Base-by-base conservation (phyloP, 768 basidiomycete species). In the Mrakia gelida region DNA sequence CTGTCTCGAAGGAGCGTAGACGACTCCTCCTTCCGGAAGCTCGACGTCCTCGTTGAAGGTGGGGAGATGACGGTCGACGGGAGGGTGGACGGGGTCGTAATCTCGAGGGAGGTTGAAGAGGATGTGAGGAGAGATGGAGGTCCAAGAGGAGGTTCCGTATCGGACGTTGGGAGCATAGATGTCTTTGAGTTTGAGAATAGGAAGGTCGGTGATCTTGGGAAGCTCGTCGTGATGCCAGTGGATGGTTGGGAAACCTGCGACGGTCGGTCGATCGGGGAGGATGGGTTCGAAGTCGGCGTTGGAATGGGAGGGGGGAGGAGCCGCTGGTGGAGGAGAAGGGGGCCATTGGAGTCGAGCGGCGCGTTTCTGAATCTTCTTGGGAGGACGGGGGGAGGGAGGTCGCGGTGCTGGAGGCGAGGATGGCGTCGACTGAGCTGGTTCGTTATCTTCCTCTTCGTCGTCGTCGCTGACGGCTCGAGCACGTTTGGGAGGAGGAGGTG, bases 51-150 rank as follows among this genome's bases (percentile, higher is more conserved):
- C 67, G 32, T 23, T 34, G 21, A 43, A 34, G 41, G 43, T 3
- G 9, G 38, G 21, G 7, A 5, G 16, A 21, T 15, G 34, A 18
- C 23, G 26, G 23, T 38, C 67, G 34, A 45, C 1, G 21, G 67
- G 9, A 0, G n/a, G 21, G 23, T 41, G 11, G 23, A 70, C 38
- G 34, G 67, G 67, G 23, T 70, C 67, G 38, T 70, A 41, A 4
- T 70, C 67, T 41, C 67, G 67, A 26, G 67, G 67, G 26, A 70
- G 34, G 67, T 70, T 43, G 67, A 70, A 70, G 67, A 70, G 67
- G 67, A 70, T 38, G 38, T 70, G 67, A 70, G 67, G 67, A 1
- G 67, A 70, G 38, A 70, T 70, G 67, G 67, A 70, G 1, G 67
- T 70, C 67, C 67, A 70, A 5, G 67, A 70, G 3, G 67, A 70